Evolutionary conservation across 805 yeast species (phyloP).

Genomic region (Torulaspora indica): DNA sequence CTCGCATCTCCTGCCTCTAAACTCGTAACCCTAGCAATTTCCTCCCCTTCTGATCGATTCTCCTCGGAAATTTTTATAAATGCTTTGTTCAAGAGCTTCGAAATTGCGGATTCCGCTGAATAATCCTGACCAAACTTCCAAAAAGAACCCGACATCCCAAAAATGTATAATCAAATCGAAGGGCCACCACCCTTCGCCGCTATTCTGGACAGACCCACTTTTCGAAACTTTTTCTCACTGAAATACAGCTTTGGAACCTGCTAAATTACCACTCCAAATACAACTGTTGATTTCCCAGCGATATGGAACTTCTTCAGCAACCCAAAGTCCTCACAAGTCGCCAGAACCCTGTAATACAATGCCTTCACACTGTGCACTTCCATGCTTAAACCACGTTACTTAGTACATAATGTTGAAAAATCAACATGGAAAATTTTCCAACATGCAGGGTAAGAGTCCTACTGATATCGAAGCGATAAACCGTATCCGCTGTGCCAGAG

Average conservation of each 20-base stretch:
- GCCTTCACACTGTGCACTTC: neutral
- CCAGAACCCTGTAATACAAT: neutral
- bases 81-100: constrained; percentile 41
- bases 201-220: neutral
- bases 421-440: constrained; percentile 10
- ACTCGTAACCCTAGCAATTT: neutral
- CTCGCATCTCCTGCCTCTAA: neutral
- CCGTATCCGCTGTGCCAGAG: no score
- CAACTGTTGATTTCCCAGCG: neutral
- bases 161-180: neutral
- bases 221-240: neutral
- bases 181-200: neutral
- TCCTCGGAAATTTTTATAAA: constrained; percentile 28
- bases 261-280: neutral
- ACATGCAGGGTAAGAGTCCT: constrained; percentile 10
- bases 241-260: neutral
- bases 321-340: neutral
- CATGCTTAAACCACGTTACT: neutral
- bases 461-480: neutral
- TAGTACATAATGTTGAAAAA: constrained; percentile 7
- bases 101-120: constrained; percentile 50
- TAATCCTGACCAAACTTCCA: constrained; percentile 62
- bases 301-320: neutral
- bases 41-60: constrained; percentile 5
- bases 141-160: constrained; percentile 43